Evolutionary conservation across 805 yeast species (phyloP).

Genomic region (Sungouiella thailandica): DNA sequence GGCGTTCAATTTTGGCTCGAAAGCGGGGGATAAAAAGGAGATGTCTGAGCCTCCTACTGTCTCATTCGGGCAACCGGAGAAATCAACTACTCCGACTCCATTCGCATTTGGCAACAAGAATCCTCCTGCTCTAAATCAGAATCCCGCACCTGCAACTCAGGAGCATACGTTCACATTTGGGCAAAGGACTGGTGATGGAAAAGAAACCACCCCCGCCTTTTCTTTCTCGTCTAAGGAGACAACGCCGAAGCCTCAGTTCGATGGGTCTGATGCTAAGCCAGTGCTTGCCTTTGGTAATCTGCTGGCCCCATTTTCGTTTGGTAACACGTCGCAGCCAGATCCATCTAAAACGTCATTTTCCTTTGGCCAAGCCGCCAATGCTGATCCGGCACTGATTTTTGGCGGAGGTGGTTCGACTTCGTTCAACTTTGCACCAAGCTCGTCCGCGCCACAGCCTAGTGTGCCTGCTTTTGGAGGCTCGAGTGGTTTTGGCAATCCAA

Average conservation of each 20-base stretch:
- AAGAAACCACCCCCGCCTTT: constrained; percentile 9
- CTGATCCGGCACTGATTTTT: constrained; percentile 30
- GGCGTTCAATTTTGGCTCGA: constrained; percentile 3
- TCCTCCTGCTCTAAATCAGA: too few species aligned
- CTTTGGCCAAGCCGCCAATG: constrained; percentile 19
- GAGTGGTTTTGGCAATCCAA: not conserved
- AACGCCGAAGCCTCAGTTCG: constrained; percentile 2
- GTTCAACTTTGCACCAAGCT: constrained; percentile 9
- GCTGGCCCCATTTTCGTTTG: constrained; percentile 10
- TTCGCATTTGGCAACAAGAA: constrained; percentile 1
- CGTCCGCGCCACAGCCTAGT: constrained; percentile 4
- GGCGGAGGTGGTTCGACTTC: constrained; percentile 15
- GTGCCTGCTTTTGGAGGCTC: constrained; percentile 1
- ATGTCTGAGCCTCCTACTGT: constrained; percentile 9
- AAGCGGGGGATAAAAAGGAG: not conserved
- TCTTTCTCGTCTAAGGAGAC: constrained; percentile 9
- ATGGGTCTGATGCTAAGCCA: constrained; percentile 4
- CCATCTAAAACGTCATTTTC: constrained; percentile 8
- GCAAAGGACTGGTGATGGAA: not conserved
- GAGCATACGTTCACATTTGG: constrained; percentile 17
- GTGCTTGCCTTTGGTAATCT: constrained; percentile 12
- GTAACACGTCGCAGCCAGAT: constrained; percentile 1
- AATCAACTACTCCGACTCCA: constrained; percentile 1
- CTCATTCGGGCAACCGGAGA: constrained; percentile 14
- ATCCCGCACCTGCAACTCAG: too few species aligned